These are phyloP conservation scores for Diaporthe citriasiana DNA, from an alignment of 2,329 filamentous ascomycete genomes.

Conservation along the genomic window DNA sequence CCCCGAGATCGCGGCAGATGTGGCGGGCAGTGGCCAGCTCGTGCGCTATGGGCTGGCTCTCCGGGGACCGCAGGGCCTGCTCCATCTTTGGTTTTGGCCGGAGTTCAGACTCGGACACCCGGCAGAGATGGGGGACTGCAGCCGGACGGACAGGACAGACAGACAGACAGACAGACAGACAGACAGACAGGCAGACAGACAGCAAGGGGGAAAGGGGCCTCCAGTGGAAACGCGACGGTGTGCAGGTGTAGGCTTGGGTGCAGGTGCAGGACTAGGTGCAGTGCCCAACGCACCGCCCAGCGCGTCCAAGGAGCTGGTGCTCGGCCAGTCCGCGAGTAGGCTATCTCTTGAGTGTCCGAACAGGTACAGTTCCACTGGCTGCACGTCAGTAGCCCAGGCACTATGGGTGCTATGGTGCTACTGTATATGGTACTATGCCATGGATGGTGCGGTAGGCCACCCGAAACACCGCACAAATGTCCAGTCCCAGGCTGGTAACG, in stretches of 20 bases:
- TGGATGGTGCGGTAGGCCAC: conserved; percentile 32
- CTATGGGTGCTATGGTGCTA: conserved; percentile 16
- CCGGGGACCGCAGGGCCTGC: conserved; percentile 8
- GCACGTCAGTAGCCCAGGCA: conserved; percentile 16
- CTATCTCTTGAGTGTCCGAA: background rate
- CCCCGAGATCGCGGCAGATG: conserved; percentile 26
- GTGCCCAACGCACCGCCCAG: conserved; percentile 35
- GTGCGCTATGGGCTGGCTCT: conserved; percentile 8
- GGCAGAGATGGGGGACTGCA: conserved; percentile 18
- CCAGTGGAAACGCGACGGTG: conserved; percentile 31
- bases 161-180: background rate
- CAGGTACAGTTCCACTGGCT: conserved; percentile 19
- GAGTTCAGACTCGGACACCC: conserved; percentile 32
- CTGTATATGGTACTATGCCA: conserved; percentile 8
- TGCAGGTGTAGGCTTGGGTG: conserved; percentile 26
- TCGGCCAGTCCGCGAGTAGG: conserved; percentile 35
- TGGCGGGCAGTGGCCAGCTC: conserved; percentile 21
- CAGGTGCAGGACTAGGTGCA: conserved; percentile 35
- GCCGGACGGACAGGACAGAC: conserved; percentile 6
- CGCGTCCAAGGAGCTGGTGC: conserved; percentile 36
- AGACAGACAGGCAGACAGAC: background rate
- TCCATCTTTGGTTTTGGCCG: background rate
- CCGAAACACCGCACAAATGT: conserved; percentile 31
- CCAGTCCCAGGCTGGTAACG: conserved; percentile 37
- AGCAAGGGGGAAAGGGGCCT: background rate